These are phyloP conservation scores for Endocalyx cinctus DNA, from an alignment of 2,329 filamentous ascomycete species.

Conservation along the genomic window DNA sequence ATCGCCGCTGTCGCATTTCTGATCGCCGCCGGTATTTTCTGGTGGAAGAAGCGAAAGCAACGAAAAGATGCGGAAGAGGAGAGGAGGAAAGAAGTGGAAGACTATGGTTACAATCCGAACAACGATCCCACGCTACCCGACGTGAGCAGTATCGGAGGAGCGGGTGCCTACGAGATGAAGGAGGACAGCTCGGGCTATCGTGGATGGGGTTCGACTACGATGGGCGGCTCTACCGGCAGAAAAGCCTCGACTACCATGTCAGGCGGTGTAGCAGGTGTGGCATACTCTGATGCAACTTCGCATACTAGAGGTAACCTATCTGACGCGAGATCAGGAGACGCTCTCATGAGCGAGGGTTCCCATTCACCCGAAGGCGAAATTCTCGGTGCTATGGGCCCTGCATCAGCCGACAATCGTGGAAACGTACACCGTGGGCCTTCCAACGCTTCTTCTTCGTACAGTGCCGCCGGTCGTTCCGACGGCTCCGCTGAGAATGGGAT, in stretches of 20 bases:
- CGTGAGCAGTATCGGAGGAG: conserved; percentile 38
- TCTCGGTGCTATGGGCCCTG: conserved; percentile 75
- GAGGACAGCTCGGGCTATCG: conserved; percentile 82
- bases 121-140: conserved; percentile 73
- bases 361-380: conserved; percentile 72
- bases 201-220: conserved; percentile 83
- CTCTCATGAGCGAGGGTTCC: conserved; percentile 49
- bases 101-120: conserved; percentile 98
- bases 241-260: conserved; percentile 90
- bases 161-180: conserved; percentile 66
- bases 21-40: conserved; percentile 69
- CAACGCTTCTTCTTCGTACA: conserved; percentile 95
- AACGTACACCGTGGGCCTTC: conserved; percentile 86
- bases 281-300: conserved; percentile 71
- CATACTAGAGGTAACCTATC: conserved; percentile 62
- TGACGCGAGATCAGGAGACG: conserved; percentile 66
- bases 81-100: conserved; percentile 91
- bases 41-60: conserved; percentile 86
- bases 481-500: conserved; percentile 54
- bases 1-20: conserved; percentile 83
- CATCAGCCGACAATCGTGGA: conserved; percentile 58
- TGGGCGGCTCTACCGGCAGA: conserved; percentile 63
- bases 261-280: conserved; percentile 60
- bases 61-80: conserved; percentile 81
- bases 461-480: conserved; percentile 71